Base-by-base conservation (phyloP, 2,329 filamentous ascomycete species). In the Cladorrhinum sp. region DNA sequence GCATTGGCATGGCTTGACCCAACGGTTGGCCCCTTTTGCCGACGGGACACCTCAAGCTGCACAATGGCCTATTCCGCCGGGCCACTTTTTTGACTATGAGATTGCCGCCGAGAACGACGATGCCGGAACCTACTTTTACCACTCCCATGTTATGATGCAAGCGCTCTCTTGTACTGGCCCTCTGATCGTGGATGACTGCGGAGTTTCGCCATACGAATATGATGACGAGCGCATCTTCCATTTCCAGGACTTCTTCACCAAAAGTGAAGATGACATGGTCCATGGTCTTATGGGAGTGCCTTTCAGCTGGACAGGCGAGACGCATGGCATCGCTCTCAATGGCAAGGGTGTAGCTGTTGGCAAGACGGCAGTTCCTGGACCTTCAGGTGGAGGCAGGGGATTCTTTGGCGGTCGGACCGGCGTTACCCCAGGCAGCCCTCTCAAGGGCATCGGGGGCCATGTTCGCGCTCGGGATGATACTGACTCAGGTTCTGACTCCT, bases 1-100 rank as follows among this genome's bases (percentile, higher is more conserved):
- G 82, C 86, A 89, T 68, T 89, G 86, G 86, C 86, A 89, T 72
- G 87, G 87, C 12, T 76, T 90, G 8, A 81, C 79, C 16, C 82
- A 85, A 69, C 75, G 80, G 30, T 77, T 81, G 30, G 82, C 85
- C 1, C 84, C 85, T 0, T 89, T 87, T 72, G 84, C 85, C 1
- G 87, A 89, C 65, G 86, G 87, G 3, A 79, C 83, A 0, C 84
- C 86, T 0, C 71, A 77, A 28, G 85, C 82, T 1, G 80, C 80
- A 18, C 86, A 89, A 66, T 90, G 86, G 86, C 85, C 86, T 0
- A 88, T 89, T 39, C 80, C 83, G 0, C 79, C 85, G 0, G 72
- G 76, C 0, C 78, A 83, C 61, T 89, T 83, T 73, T 89, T 89
- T 70, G 87, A 89, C 73, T 89, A 89, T 68, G 85, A 89, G 67